Percentiles rank a stretch among this genome's conserved stretches.
phyloP scores from a whole-genome alignment of 1,139 yeast species.

The Blastobotrys apis region DNA sequence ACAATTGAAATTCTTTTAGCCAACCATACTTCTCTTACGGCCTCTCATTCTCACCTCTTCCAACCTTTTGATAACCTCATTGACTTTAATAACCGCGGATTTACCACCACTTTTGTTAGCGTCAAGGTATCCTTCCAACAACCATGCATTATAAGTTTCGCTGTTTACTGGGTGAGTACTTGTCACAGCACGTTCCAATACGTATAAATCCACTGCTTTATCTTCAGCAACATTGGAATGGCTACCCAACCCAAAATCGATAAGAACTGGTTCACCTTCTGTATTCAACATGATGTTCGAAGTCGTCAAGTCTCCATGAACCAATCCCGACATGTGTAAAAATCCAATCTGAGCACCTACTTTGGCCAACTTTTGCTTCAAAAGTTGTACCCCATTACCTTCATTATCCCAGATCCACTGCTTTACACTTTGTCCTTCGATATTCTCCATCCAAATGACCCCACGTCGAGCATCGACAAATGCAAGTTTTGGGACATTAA shows the following conservation, averaged over 20 bases:
- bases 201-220: constrained; percentile 93
- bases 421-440: constrained; percentile 44
- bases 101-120: constrained; percentile 26
- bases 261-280: constrained; percentile 50
- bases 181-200: constrained; percentile 81
- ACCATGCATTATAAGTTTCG: constrained; percentile 59
- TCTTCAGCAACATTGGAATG: constrained; percentile 78
- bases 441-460: constrained; percentile 80
- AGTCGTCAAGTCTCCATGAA: constrained; percentile 93
- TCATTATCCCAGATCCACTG: constrained; percentile 41
- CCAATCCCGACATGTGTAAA: constrained; percentile 71
- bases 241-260: constrained; percentile 90
- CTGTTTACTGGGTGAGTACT: constrained; percentile 86
- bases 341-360: constrained; percentile 71
- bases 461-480: constrained; percentile 77
- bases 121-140: constrained; percentile 63
- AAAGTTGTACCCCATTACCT: constrained; percentile 25
- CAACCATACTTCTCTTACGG: constrained; percentile 90
- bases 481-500: constrained; percentile 64
- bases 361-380: constrained; percentile 26
- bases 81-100: constrained; percentile 32
- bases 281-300: constrained; percentile 68
- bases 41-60: constrained; percentile 90
- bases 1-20: constrained; percentile 42
- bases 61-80: constrained; percentile 60